Conservation (phyloP, 306 rosid species). For the Cucumis hystrix region DNA sequence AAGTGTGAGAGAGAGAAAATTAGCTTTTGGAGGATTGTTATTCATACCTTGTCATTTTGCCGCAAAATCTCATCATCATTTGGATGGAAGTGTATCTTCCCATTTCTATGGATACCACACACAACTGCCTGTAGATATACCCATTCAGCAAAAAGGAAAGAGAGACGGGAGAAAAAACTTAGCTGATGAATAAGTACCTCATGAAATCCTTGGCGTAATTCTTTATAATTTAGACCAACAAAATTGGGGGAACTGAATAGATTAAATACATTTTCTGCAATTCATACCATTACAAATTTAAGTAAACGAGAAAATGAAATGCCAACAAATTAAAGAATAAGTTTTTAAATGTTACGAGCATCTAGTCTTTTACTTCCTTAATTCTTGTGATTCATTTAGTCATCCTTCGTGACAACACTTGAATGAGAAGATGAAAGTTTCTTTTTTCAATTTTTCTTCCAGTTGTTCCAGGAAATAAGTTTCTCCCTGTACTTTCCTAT, state of each 20-base stretch:
- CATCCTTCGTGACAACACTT: neutral
- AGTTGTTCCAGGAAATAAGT: neutral
- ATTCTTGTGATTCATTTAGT: neutral
- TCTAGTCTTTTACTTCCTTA: neutral
- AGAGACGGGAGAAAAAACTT: neutral
- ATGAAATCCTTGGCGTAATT: slow-evolving; percentile 44
- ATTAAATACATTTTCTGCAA: slow-evolving; percentile 86
- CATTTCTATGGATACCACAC: slow-evolving; percentile 77
- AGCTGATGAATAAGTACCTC: slow-evolving; percentile 34
- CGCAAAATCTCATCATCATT: slow-evolving; percentile 58
- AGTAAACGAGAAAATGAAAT: neutral
- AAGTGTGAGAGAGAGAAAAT: neutral
- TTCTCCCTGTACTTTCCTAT: neutral
- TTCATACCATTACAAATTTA: slow-evolving; percentile 5
- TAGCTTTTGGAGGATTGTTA: neutral
- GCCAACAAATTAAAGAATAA: neutral
- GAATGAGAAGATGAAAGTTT: neutral
- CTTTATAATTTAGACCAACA: slow-evolving; percentile 54
- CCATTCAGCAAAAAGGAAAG: slow-evolving; percentile 9
- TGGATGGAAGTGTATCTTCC: slow-evolving; percentile 83
- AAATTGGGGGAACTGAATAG: slow-evolving; percentile 55
- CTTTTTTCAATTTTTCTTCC: neutral
- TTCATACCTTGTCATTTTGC: slow-evolving; percentile 76
- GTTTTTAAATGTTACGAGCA: neutral
- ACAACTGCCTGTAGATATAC: slow-evolving; percentile 61